These are phyloP conservation scores for Chrysoporthe puriensis DNA, from an alignment of 2,329 filamentous ascomycete genomes.

Conservation along the genomic window DNA sequence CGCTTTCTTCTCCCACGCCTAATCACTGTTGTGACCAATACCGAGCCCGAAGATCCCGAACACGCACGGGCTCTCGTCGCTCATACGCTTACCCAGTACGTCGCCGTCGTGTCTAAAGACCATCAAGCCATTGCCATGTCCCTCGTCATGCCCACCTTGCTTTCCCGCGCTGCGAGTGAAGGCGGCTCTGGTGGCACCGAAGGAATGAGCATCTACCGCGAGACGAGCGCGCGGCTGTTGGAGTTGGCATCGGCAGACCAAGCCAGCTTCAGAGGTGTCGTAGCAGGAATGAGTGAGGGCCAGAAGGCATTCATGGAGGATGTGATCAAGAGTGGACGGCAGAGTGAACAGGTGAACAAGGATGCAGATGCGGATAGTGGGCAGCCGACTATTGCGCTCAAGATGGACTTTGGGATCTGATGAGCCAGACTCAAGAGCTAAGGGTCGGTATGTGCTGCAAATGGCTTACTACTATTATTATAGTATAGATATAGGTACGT, in stretches of 20 bases:
- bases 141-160: constrained; percentile 75
- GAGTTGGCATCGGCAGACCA: constrained; percentile 81
- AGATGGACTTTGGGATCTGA: constrained; percentile 81
- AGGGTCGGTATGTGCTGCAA: not conserved
- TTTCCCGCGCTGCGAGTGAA: constrained; percentile 71
- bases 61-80: constrained; percentile 71
- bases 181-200: constrained; percentile 44
- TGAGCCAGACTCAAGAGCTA: not conserved
- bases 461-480: not conserved
- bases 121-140: constrained; percentile 67
- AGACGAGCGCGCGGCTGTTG: constrained; percentile 76
- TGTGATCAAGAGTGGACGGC: constrained; percentile 70
- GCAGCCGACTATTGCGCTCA: constrained; percentile 85
- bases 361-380: constrained; percentile 48
- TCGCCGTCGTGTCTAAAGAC: constrained; percentile 51
- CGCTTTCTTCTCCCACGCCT: constrained; percentile 76
- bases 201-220: constrained; percentile 61
- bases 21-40: constrained; percentile 73
- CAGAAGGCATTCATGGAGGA: constrained; percentile 81
- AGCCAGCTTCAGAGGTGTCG: constrained; percentile 71
- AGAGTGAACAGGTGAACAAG: constrained; percentile 46
- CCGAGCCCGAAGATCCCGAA: constrained; percentile 77
- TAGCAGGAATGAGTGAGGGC: constrained; percentile 69
- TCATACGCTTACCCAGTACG: constrained; percentile 76
- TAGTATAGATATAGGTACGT: constrained; percentile 5